Conservation (phyloP, 169 alveolate genomes). For the Perkinsus marinus region DNA sequence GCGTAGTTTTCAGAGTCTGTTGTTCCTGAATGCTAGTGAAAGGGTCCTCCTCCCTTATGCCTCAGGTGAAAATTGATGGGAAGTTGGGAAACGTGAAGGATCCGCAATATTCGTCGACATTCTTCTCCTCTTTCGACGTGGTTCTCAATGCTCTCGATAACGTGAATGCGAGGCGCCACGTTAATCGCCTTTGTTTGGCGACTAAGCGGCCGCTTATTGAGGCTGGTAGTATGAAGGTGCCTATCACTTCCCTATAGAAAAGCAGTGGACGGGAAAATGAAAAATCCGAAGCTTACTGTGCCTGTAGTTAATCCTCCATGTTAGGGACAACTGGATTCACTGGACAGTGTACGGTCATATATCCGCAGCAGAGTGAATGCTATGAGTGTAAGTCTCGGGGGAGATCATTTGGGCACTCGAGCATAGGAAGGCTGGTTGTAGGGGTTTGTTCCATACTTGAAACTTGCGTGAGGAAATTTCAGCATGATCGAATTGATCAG, state of each 20-base stretch:
- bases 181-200: slow-evolving; percentile 55
- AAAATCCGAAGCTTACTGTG: too few species aligned
- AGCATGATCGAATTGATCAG: too few species aligned
- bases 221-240: background rate
- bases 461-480: too few species aligned
- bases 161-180: slow-evolving; percentile 72
- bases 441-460: too few species aligned
- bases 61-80: slow-evolving; percentile 1
- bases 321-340: background rate
- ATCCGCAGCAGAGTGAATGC: background rate
- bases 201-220: background rate
- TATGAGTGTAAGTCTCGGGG: background rate
- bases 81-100: slow-evolving; percentile 49
- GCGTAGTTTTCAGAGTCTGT: too few species aligned
- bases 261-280: too few species aligned
- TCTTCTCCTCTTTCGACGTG: slow-evolving; percentile 41
- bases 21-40: too few species aligned
- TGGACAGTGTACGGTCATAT: background rate
- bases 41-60: background rate
- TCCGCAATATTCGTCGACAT: background rate
- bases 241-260: too few species aligned
- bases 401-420: background rate
- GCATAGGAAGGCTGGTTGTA: too few species aligned
- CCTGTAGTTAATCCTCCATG: too few species aligned
- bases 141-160: slow-evolving; percentile 81